Percentiles rank a stretch among this genome's conserved stretches.
These are phyloP conservation scores for Fraxinus cuspidata DNA, from an alignment of 257 asterid genomes.

Conservation along the genomic window DNA sequence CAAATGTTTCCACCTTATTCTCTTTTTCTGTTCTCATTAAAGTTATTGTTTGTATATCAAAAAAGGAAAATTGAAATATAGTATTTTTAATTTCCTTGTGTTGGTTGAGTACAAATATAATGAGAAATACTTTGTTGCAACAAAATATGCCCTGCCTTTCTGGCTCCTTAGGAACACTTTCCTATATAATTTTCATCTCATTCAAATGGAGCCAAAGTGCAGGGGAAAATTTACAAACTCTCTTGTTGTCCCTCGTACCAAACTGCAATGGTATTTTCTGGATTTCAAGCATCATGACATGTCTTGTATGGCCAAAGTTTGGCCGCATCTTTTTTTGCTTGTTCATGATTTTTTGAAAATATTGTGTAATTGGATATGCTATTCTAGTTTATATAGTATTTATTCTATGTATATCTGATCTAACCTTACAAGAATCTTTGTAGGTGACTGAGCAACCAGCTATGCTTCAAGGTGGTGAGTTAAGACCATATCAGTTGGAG, in stretches of 20 bases:
- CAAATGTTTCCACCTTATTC: not conserved
- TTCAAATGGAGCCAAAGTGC: not conserved
- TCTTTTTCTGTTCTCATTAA: not conserved
- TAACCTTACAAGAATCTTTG: slow-evolving; percentile 33
- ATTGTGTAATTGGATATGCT: not conserved
- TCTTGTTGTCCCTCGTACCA: not conserved
- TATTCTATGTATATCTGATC: slow-evolving; percentile 1
- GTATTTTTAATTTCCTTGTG: slow-evolving; percentile 3
- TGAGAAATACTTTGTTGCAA: not conserved
- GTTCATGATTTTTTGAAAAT: not conserved
- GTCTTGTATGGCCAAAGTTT: not conserved
- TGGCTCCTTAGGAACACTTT: not conserved
- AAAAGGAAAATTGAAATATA: not conserved
- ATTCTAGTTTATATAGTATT: not conserved
- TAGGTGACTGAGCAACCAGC: slow-evolving; percentile 98
- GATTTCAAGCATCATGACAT: not conserved
- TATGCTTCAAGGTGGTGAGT: slow-evolving; percentile 99
- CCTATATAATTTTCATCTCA: not conserved
- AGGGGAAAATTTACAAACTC: not conserved
- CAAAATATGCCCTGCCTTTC: slow-evolving; percentile 4
- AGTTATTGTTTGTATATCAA: not conserved
- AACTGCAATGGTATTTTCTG: not conserved
- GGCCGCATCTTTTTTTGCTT: not conserved
- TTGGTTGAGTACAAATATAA: not conserved
- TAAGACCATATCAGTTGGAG: slow-evolving; percentile 88